phyloP scores from a whole-genome alignment of 169 alveolate genomes.

The Plasmodium yoelii region DNA sequence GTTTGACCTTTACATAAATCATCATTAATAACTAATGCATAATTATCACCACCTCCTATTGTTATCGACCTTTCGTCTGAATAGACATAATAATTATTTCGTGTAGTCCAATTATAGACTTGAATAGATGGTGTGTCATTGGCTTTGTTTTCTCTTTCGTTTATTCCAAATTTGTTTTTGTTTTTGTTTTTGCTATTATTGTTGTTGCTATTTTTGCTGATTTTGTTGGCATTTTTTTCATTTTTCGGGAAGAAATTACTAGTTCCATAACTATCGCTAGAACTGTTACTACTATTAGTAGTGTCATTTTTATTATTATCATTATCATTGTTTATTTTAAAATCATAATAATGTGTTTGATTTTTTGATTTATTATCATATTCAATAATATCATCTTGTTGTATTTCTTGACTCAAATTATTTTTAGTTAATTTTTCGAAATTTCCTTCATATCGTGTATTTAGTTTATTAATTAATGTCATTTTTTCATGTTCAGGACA shows the following conservation, averaged over 20 bases:
- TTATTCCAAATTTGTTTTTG: background rate
- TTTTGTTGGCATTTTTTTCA: no score
- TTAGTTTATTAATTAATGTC: slow-evolving; percentile 5
- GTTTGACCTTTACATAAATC: slow-evolving; percentile 84
- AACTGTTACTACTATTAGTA: background rate
- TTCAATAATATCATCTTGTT: background rate
- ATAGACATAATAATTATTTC: slow-evolving; percentile 81
- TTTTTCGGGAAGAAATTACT: background rate
- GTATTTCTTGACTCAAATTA: background rate
- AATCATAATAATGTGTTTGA: background rate
- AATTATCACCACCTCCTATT: slow-evolving; percentile 88
- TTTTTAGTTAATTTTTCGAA: background rate
- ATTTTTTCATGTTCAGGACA: background rate
- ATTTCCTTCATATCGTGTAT: slow-evolving; percentile 1
- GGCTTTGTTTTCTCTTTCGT: background rate
- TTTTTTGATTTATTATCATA: background rate
- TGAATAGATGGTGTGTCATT: slow-evolving; percentile 55
- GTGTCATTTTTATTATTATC: background rate
- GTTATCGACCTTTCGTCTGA: slow-evolving; percentile 82
- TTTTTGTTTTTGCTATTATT: no score
- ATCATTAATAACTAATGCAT: slow-evolving; percentile 82
- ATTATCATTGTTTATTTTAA: background rate
- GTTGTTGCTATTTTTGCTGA: no score
- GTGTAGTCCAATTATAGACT: slow-evolving; percentile 85
- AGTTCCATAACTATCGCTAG: background rate